Evolutionary conservation across 805 yeast species (phyloP), one percentile per base, ranked within the genome.

Genomic region (Saccharomycopsis javanensis): DNA sequence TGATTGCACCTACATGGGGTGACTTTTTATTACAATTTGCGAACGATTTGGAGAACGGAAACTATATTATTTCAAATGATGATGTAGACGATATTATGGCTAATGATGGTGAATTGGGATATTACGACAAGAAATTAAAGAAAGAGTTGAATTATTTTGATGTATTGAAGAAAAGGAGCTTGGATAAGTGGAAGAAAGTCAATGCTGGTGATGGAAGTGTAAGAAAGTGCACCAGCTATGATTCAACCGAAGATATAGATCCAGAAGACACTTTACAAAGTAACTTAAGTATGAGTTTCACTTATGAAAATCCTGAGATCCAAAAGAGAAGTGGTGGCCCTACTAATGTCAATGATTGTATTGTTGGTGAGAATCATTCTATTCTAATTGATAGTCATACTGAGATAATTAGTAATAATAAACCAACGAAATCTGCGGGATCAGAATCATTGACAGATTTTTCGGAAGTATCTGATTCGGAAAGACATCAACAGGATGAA

Each of bases 1-100:
- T 87, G 38, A 75, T 94, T 56, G 95, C 97, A 18, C 80, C 82
- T 54, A 86, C 85, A 57, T 92, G 96, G 85, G 96, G 96, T 16
- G 94, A 87, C 65, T 94, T 94, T 69, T 71, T 92, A 55, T 74
- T 90, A 56, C 78, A 79, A 54, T 84, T 90, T 68, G 96, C 91
- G 28, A 88, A 89, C 63, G 97, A 92, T 68, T 74, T 92, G 57
- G 97, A 91, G 68, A 78, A 75, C 54, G 96, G 96, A 10, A 86
- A 85, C 67, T 88, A 87, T 42, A n/a, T 57, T 79, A 79, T 76
- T 45, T 75, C 92, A 55, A 83, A 82, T 64, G 85, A 78, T 60
- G 81, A 79, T 15, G 73, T 76, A 51, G 89, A 84, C 65, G 88
- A 87, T 64, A 78, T 85, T 64, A 76, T 81, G 57, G 79, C 85